Evolutionary conservation across 2,329 filamentous ascomycete genomes (phyloP).

Genomic region (Amauroascus niger): DNA sequence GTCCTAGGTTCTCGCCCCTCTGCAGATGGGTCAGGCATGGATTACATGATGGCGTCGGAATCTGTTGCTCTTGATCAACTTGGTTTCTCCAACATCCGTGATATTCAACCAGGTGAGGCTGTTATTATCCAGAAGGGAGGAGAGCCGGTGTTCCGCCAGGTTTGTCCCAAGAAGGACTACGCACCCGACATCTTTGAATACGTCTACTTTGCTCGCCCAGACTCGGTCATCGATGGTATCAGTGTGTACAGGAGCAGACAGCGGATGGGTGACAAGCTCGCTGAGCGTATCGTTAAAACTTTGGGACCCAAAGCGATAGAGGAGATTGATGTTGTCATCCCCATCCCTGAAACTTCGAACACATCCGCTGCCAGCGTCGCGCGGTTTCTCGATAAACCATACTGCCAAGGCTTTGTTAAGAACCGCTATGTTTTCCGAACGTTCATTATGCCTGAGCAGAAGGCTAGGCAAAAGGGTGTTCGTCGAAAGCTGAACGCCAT

Average conservation of each 20-base stretch:
- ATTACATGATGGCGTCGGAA: slow-evolving; percentile 89
- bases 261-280: slow-evolving; percentile 76
- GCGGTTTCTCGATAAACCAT: slow-evolving; percentile 64
- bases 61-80: slow-evolving; percentile 74
- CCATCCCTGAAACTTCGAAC: slow-evolving; percentile 74
- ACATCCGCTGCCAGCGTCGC: slow-evolving; percentile 69
- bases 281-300: slow-evolving; percentile 57
- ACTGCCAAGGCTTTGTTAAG: slow-evolving; percentile 75
- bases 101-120: slow-evolving; percentile 74
- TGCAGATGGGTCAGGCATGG: slow-evolving; percentile 53
- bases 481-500: slow-evolving; percentile 84
- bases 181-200: slow-evolving; percentile 81
- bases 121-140: slow-evolving; percentile 75
- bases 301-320: slow-evolving; percentile 60
- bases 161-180: slow-evolving; percentile 58
- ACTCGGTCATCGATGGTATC: slow-evolving; percentile 77
- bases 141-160: slow-evolving; percentile 63
- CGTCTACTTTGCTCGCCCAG: slow-evolving; percentile 77
- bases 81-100: slow-evolving; percentile 64
- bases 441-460: slow-evolving; percentile 79
- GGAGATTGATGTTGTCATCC: slow-evolving; percentile 72
- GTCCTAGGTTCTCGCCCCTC: slow-evolving; percentile 66
- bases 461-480: slow-evolving; percentile 71
- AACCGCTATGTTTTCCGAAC: slow-evolving; percentile 83
- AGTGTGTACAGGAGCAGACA: slow-evolving; percentile 74